phyloP scores from a whole-genome alignment of 106 monocot genomes.

The Apostasia ramifera region DNA sequence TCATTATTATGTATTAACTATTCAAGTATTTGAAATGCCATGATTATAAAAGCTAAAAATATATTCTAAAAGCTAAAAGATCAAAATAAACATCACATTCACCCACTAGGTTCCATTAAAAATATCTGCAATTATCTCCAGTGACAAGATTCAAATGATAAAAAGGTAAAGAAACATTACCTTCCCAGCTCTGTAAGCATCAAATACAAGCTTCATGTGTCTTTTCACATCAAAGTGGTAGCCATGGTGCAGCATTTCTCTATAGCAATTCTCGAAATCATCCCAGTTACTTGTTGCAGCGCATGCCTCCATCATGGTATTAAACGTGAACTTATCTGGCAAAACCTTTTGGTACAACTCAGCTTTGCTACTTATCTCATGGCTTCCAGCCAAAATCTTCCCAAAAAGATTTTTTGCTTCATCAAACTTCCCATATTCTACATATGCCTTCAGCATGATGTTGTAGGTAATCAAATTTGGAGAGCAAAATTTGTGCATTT shows the following conservation, averaged over 20 bases:
- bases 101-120: background rate
- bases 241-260: constrained; percentile 68
- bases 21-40: no score
- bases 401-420: constrained; percentile 69
- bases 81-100: background rate
- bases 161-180: constrained; percentile 22
- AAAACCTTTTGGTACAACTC: constrained; percentile 32
- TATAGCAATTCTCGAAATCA: constrained; percentile 60
- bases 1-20: no score
- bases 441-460: constrained; percentile 90
- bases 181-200: constrained; percentile 90
- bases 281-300: constrained; percentile 50
- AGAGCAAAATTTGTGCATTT: constrained; percentile 84
- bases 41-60: no score
- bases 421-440: constrained; percentile 52
- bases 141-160: background rate
- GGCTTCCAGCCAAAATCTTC: constrained; percentile 44
- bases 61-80: no score
- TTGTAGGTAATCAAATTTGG: constrained; percentile 81
- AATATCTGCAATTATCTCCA: background rate
- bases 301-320: constrained; percentile 84
- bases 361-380: constrained; percentile 28
- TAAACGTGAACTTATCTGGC: constrained; percentile 92
- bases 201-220: constrained; percentile 69
- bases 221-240: constrained; percentile 66